Conservation (phyloP, 2,329 filamentous ascomycete genomes). For the Trichoderma asperellum region DNA sequence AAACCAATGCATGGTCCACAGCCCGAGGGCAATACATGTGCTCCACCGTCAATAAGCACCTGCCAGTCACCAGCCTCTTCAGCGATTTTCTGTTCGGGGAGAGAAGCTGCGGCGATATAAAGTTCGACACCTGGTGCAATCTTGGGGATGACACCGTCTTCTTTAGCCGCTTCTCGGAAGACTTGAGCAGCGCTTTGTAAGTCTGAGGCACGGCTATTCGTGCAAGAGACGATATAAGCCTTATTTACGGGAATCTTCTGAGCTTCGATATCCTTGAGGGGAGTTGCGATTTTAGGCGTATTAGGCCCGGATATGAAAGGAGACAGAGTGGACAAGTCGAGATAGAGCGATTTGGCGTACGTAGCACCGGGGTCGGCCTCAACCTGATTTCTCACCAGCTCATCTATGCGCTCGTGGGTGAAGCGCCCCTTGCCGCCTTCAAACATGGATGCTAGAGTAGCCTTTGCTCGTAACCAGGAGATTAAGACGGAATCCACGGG, state of each 20-base stretch:
- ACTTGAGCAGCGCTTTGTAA: slow-evolving; percentile 61
- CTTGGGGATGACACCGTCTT: slow-evolving; percentile 64
- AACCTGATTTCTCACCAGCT: slow-evolving; percentile 68
- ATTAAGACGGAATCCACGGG: slow-evolving; percentile 76
- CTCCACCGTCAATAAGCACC: slow-evolving; percentile 77
- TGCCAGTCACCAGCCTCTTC: slow-evolving; percentile 89
- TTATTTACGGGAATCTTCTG: slow-evolving; percentile 75
- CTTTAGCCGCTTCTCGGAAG: slow-evolving; percentile 75
- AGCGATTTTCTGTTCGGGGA: slow-evolving; percentile 70
- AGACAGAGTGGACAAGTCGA: slow-evolving; percentile 81
- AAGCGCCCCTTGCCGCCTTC: slow-evolving; percentile 61
- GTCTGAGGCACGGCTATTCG: slow-evolving; percentile 82
- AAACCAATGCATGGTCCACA: slow-evolving; percentile 89
- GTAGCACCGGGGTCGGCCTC: slow-evolving; percentile 73
- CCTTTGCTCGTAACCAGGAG: slow-evolving; percentile 76
- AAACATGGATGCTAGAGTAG: slow-evolving; percentile 69
- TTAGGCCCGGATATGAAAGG: slow-evolving; percentile 88
- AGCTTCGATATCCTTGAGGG: slow-evolving; percentile 73
- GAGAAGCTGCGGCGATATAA: slow-evolving; percentile 87
- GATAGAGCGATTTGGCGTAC: slow-evolving; percentile 82
- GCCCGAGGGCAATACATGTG: slow-evolving; percentile 68
- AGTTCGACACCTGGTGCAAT: slow-evolving; percentile 78
- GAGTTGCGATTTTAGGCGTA: slow-evolving; percentile 74
- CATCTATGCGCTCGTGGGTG: slow-evolving; percentile 72
- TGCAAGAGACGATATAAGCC: slow-evolving; percentile 74